Evolutionary conservation across 805 yeast genomes (phyloP), one percentile per base, ranked within the genome.

Genomic region (Saturnispora diversa): DNA sequence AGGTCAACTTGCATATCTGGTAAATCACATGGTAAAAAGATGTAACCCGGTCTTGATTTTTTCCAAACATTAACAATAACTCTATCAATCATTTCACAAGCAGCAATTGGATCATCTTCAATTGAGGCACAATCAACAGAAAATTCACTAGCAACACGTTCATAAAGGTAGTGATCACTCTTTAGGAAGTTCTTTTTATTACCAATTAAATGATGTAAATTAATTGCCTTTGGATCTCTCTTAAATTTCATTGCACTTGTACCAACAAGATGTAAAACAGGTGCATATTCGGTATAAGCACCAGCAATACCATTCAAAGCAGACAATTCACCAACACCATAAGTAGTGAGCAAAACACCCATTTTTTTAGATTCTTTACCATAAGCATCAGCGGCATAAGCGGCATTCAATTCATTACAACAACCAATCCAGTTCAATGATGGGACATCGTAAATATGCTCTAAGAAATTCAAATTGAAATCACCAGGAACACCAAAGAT

Each of bases 301-400:
- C 95, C 95, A 33, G 88, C 94, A 56, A 85, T 72, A 53, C 92
- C 94, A 62, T 84, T 84, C 53, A 84, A 67, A 10, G 94, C 90
- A 21, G 83, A 73, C 56, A 84, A 70, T 62, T 84, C 95, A 60
- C 95, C 95, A 42, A 84, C 95, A 64, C 95, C 95, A 59, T 84
- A 84, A 37, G 95, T 84, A 59, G 94, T 84, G 55, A 84, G 69
- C 36, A 84, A 50, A 51, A 82, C 80, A 46, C 82, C 74, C 58
- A 84, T 81, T 64, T 82, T 84, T 53, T 68, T 30, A 19, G 33
- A 30, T 6, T 84, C 69, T 60, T 94, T 69, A 39, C 90, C 78
- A 66, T 84, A 84, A 48, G 94, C 95, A 62, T 84, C 95, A 32
- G 92, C 88, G 39, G 94, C 83, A 52, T 81, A 82, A 29, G 92